Base-by-base conservation (phyloP, 441 rosid genomes). In the Gossypium armourianum region DNA sequence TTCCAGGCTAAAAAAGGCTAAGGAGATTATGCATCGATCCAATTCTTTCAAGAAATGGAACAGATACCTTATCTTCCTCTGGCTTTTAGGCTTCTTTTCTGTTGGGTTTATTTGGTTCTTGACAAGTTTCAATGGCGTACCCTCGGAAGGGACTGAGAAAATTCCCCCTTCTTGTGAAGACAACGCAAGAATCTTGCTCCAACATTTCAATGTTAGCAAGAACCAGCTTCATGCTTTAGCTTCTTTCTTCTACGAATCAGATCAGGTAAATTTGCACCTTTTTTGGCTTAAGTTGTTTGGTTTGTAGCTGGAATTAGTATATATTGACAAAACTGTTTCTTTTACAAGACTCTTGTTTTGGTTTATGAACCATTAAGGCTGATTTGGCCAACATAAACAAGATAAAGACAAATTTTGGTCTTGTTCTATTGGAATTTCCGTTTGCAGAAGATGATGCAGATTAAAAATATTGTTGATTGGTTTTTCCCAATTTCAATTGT, bases 171-270 rank as follows among this genome's bases (percentile, higher is more conserved):
- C 78, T 56, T 75, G 83, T 80, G 84, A 72, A 60, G 83, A 73
- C 53, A 77, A 74, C 70, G 84, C 75, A 67, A 75, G 70, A 67
- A 75, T 82, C 73, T 77, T 77, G 59, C 71, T 73, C 54, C 81
- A 72, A 74, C 81, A 83, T 74, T 9, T 71, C 75, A 88, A 88
- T 71, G 79, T 85, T 54, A 86, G 86, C 76, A 75, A 58, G 66
- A 81, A 73, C 74, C 87, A 83, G 71, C 78, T 83, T 77, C 80
- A 75, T 74, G 83, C 74, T 69, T 79, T 84, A 71, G 83, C 81
- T 76, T 82, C 92, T 72, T 70, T 85, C 32, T 86, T 89, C 80
- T 78, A 80, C 43, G 88, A 83, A 73, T 88, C 90, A 72, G 87
- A 90, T 78, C 91, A 90, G 97, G 97, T 90, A 66, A 76, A 36